Base-by-base conservation (phyloP, 176 grass and related monocot species). In the Pontederia crassipes region DNA sequence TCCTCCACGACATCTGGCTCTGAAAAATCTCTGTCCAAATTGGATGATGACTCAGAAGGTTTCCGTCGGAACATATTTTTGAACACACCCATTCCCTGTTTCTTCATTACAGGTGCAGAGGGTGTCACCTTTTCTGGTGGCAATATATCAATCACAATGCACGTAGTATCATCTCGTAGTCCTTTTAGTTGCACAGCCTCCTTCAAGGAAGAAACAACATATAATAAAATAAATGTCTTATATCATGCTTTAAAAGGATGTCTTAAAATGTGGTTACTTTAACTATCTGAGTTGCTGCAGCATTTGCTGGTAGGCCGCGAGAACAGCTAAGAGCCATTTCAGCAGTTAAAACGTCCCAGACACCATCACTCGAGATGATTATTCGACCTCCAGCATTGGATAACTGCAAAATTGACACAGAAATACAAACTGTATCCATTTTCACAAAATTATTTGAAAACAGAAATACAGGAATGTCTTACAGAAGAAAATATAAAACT, bases 351-450 rank as follows among this genome's bases (percentile, higher is more conserved):
- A 86, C 81, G 83, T 98, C 93, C 84, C 87, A 98, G 15, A 98
- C 93, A 14, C 93, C 93, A 81, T 98, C 93, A 62, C 87, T 98
- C 57, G 93, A 79, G 57, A 98, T 89, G 72, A 92, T 74, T 79
- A 98, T 72, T 46, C 93, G 83, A 32, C 84, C 93, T 79, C 93
- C 93, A 57, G 84, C 93, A 86, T 98, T 98, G 29, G 87, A 92
- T 71, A 92, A 75, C 93, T 92, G 81, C 61, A 88, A 60, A 8
- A 53, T 53, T 11, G 64, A 82, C 17, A 40, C 17, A 57, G 54
- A 72, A 8, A 48, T 62, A 47, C 35, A 73, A 26, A 11, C 40
- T 55, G 55, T 76, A 62, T 67, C 11, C 11, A 57, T 72, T 45
- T 75, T 15, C 63, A 13, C 53, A 27, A 61, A 68, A 45, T 53